Percentiles rank a stretch among this genome's conserved stretches.
These are phyloP conservation scores for Hortiboletus campestris DNA, from an alignment of 768 basidiomycete species.

Conservation along the genomic window DNA sequence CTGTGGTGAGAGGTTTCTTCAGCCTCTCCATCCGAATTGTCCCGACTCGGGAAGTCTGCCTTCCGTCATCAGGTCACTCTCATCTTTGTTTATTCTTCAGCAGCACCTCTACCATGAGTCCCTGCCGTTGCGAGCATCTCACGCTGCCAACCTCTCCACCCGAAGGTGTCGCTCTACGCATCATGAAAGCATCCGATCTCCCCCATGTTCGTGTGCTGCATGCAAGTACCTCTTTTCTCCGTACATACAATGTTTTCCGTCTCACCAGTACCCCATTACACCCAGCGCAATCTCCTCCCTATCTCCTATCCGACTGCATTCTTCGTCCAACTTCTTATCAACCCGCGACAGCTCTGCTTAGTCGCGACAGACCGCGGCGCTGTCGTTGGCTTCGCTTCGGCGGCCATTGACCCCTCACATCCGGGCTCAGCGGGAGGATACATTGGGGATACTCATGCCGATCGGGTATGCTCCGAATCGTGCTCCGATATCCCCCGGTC, in stretches of 20 bases:
- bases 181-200: slow-evolving; percentile 31
- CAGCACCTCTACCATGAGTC: slow-evolving; percentile 7
- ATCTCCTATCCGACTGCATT: slow-evolving; percentile 30
- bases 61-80: background rate
- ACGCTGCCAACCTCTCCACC: background rate
- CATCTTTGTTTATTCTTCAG: background rate
- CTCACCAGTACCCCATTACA: background rate
- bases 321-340: slow-evolving; percentile 32
- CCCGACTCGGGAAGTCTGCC: slow-evolving; percentile 8
- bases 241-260: background rate
- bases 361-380: slow-evolving; percentile 21
- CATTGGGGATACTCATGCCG: background rate
- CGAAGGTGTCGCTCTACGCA: slow-evolving; percentile 18
- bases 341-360: slow-evolving; percentile 29
- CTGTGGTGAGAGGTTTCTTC: background rate
- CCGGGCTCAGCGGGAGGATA: background rate
- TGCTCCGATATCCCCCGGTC: slow-evolving; percentile 10
- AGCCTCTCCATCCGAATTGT: slow-evolving; percentile 12
- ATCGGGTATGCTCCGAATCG: background rate
- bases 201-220: slow-evolving; percentile 27
- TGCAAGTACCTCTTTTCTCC: slow-evolving; percentile 10
- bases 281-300: slow-evolving; percentile 25
- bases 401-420: slow-evolving; percentile 11
- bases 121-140: background rate
- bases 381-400: slow-evolving; percentile 32